Base-by-base conservation (phyloP, 139 green algal species). In the Zygnema circumcarinatum region DNA sequence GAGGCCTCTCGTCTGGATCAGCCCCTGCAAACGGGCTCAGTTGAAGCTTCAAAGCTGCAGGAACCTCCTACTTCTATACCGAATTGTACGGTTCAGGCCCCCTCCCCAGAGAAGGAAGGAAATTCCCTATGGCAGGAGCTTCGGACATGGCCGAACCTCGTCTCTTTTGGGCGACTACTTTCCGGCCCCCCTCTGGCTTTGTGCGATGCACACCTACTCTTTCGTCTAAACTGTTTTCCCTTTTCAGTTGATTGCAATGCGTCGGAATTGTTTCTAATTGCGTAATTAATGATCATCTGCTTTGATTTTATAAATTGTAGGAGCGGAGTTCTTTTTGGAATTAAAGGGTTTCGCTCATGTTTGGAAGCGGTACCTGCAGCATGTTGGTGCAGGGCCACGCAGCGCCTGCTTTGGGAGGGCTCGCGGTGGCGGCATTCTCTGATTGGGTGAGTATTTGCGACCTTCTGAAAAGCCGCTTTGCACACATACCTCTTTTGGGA, bases 321-420 rank as follows among this genome's bases (percentile, higher is more conserved):
- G n/a, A n/a, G n/a, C n/a, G n/a, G n/a, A n/a, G n/a, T n/a, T n/a
- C n/a, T n/a, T n/a, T n/a, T n/a, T n/a, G n/a, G n/a, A n/a, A n/a
- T n/a, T n/a, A n/a, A n/a, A n/a, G n/a, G n/a, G n/a, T n/a, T n/a
- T n/a, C n/a, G n/a, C n/a, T n/a, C n/a, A n/a, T n/a, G n/a, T n/a
- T n/a, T n/a, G n/a, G n/a, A n/a, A n/a, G n/a, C n/a, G n/a, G n/a
- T n/a, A n/a, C n/a, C n/a, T n/a, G n/a, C 76, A 84, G 76, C 3
- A 11, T 16, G 54, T 3, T 84, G 76, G 7, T 84, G 76, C 76
- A 84, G 76, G 76, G 76, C 76, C 39, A 84, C 76, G 11, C 74
- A 25, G 39, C 7, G 33, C 38, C 76, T 39, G 76, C 76, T 11
- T 52, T 84, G 47, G 47, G 33, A 38, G 76, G 76, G 11, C 16